These are phyloP conservation scores for Zasmidium angulare DNA, from an alignment of 2,329 filamentous ascomycete genomes.

Conservation along the genomic window DNA sequence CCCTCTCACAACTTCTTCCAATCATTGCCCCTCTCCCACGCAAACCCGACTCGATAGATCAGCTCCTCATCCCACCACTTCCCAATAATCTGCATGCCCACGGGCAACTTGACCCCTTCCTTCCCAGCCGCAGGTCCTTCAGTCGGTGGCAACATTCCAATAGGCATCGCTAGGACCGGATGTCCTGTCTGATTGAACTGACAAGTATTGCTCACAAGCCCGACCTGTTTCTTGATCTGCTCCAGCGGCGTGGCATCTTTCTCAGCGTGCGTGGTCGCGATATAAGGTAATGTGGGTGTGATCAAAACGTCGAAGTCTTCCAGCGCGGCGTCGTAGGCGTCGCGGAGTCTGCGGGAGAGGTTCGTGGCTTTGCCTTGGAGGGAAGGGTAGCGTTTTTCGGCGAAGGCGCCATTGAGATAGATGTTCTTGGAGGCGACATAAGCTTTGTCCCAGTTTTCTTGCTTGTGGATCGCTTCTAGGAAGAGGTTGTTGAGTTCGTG, in stretches of 20 bases:
- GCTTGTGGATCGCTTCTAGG: conserved; percentile 44
- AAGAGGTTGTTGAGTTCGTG: conserved; percentile 53
- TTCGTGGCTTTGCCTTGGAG: conserved; percentile 49
- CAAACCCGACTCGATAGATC: conserved; percentile 46
- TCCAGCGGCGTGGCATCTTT: conserved; percentile 43
- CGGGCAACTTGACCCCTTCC: conserved; percentile 31
- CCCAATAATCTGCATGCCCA: conserved; percentile 37
- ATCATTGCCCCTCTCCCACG: conserved; percentile 49
- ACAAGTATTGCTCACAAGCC: conserved; percentile 57
- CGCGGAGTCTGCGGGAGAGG: conserved; percentile 46
- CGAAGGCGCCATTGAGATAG: conserved; percentile 53
- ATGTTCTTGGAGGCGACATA: conserved; percentile 58
- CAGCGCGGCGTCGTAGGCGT: conserved; percentile 48
- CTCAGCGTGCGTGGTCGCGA: conserved; percentile 46
- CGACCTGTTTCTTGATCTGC: conserved; percentile 53
- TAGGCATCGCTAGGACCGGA: conserved; percentile 50
- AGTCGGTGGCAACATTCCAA: conserved; percentile 46
- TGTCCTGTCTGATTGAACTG: conserved; percentile 53
- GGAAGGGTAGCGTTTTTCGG: conserved; percentile 45
- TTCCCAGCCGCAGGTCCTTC: conserved; percentile 40
- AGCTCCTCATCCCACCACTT: conserved; percentile 53
- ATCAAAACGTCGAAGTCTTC: conserved; percentile 47
- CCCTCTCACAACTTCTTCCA: conserved; percentile 43
- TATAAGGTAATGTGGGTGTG: conserved; percentile 49
- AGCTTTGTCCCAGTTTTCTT: conserved; percentile 52